These are phyloP conservation scores for Plasmodium yoelii DNA, from an alignment of 169 alveolate genomes.

Conservation along the genomic window DNA sequence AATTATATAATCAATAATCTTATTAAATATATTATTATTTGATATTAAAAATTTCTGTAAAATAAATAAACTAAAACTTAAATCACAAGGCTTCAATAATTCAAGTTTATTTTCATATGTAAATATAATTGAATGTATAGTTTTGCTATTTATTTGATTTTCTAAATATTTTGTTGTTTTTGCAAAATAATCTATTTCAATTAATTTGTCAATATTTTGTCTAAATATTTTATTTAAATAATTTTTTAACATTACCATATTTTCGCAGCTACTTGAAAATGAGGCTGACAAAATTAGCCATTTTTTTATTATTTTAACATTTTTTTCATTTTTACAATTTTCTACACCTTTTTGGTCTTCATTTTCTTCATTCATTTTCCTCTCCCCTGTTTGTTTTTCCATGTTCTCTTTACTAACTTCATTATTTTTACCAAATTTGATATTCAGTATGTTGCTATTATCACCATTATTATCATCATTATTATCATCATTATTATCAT, in stretches of 20 bases:
- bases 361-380: background rate
- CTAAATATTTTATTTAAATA: constrained; percentile 67
- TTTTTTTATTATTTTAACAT: constrained; percentile 40
- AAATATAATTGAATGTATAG: constrained; percentile 45
- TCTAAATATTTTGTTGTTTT: constrained; percentile 52
- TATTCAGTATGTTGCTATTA: background rate
- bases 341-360: background rate
- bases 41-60: constrained; percentile 22
- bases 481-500: constrained; percentile 17
- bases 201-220: constrained; percentile 38
- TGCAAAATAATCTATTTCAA: constrained; percentile 20
- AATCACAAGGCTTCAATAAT: constrained; percentile 43
- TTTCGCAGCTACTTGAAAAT: constrained; percentile 22
- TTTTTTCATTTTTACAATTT: background rate
- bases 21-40: constrained; percentile 47
- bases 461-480: background rate
- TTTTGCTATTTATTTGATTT: constrained; percentile 69
- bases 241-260: constrained; percentile 38
- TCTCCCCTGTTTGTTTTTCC: background rate
- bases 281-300: constrained; percentile 24
- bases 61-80: constrained; percentile 55
- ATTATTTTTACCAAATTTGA: background rate
- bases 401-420: background rate
- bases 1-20: constrained; percentile 25
- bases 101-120: constrained; percentile 33